Evolutionary conservation across 164 flowering plant species (phyloP).

Genomic region (Cinnamomum micranthum): DNA sequence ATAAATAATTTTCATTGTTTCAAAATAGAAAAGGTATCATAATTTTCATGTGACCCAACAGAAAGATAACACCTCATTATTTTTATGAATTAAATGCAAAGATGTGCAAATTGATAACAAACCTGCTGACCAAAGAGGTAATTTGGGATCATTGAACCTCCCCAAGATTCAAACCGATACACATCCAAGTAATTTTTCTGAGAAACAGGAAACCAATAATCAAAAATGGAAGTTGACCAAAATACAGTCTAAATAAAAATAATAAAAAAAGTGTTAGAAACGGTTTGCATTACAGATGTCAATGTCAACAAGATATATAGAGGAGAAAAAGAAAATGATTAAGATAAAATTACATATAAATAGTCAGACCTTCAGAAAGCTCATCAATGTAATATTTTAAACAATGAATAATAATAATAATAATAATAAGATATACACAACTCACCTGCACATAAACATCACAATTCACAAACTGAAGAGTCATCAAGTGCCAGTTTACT

Average conservation of each 20-base stretch:
- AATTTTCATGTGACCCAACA: background rate
- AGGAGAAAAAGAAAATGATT: background rate
- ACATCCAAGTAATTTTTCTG: constrained; percentile 97
- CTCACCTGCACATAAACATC: background rate
- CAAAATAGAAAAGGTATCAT: too few relatives aligned
- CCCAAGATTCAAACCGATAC: constrained; percentile 93
- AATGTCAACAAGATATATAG: background rate
- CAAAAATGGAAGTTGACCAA: background rate
- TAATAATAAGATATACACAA: background rate
- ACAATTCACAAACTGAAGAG: too few relatives aligned
- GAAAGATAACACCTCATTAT: background rate
- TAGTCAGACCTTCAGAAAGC: background rate
- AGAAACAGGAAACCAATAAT: constrained; percentile 7
- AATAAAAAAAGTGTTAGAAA: background rate
- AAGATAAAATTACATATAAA: background rate
- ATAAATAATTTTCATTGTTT: too few relatives aligned
- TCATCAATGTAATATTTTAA: too few relatives aligned
- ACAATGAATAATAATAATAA: background rate
- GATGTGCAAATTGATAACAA: constrained; percentile 10
- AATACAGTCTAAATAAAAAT: background rate
- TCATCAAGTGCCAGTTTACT: too few relatives aligned
- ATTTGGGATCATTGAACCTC: constrained; percentile 78
- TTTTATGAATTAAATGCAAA: constrained; percentile 3
- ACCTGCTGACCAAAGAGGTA: constrained; percentile 87
- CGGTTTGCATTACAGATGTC: background rate